Conservation (phyloP, 441 rosid genomes). For the Omphalea diandra region DNA sequence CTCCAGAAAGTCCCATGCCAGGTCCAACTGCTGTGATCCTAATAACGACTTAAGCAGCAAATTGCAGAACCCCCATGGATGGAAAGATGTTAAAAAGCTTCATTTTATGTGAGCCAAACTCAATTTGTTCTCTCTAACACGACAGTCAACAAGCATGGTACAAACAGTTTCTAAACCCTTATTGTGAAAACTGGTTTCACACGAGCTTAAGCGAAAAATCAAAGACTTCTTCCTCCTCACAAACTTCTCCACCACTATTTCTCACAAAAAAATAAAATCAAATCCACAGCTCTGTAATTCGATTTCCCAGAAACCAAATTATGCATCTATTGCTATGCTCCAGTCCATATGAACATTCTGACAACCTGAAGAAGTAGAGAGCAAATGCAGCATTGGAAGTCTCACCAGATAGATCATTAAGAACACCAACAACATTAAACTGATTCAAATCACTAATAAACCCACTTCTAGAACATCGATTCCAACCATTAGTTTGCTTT, state of each 20-base stretch:
- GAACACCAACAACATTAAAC: not conserved
- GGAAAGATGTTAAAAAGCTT: conserved; percentile 3
- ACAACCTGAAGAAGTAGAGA: conserved; percentile 15
- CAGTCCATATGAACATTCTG: conserved; percentile 1
- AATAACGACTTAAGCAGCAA: conserved; percentile 11
- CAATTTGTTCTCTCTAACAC: conserved; percentile 6
- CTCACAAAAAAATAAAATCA: too few species aligned
- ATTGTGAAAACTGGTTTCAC: not conserved
- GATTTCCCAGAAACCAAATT: conserved; percentile 5
- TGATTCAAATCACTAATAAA: not conserved
- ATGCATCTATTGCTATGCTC: conserved; percentile 1
- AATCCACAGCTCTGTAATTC: conserved; percentile 11
- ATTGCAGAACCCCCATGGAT: conserved; percentile 13
- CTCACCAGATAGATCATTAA: not conserved
- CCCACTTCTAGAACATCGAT: not conserved
- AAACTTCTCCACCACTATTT: not conserved
- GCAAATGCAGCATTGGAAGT: conserved; percentile 10
- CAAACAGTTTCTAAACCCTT: conserved; percentile 11
- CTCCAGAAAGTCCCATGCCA: conserved; percentile 8
- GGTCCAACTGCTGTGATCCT: not conserved
- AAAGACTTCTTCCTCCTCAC: conserved; percentile 12
- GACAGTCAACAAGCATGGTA: conserved; percentile 12
- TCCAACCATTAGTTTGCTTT: not conserved
- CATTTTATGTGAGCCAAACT: conserved; percentile 3
- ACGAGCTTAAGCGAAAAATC: not conserved